Conservation (phyloP, 192 early-diverging fungal genomes). For the Diversispora epigaea region DNA sequence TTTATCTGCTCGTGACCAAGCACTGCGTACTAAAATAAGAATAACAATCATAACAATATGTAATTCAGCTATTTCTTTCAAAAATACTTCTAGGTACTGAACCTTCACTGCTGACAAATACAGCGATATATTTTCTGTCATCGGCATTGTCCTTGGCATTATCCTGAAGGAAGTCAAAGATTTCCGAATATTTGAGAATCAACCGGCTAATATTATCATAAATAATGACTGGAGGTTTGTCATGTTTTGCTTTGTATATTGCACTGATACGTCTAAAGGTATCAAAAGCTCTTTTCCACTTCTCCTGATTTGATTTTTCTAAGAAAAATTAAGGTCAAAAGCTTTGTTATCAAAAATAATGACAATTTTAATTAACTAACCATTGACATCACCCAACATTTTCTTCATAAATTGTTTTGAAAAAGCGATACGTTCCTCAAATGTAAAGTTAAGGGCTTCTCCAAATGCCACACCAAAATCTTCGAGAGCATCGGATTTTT, state of each 20-base stretch:
- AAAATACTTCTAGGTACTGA: not conserved
- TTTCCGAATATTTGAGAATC: not conserved
- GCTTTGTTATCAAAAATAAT: not conserved
- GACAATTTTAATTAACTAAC: not conserved
- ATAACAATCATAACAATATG: too few relatives aligned
- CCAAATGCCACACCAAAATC: too few relatives aligned
- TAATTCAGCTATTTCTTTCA: not conserved
- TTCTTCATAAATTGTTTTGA: not conserved
- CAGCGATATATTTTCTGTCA: constrained; percentile 1
- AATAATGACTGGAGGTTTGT: not conserved
- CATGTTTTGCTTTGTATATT: not conserved
- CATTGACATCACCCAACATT: not conserved
- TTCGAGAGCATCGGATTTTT: too few relatives aligned
- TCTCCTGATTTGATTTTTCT: not conserved
- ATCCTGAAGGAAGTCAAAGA: constrained; percentile 16
- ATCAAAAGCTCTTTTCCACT: not conserved
- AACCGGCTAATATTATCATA: not conserved
- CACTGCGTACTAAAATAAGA: not conserved
- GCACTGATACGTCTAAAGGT: not conserved
- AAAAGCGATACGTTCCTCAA: not conserved
- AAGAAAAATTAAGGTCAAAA: not conserved
- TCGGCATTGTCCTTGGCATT: not conserved
- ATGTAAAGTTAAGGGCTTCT: too few relatives aligned
- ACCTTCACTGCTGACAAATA: constrained; percentile 33
- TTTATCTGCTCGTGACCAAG: not conserved